A percentile compares a stretch with the other conserved stretches of the same genome.
Conservation (phyloP, 2,329 filamentous ascomycete species). For the Teratosphaeria viscida region DNA sequence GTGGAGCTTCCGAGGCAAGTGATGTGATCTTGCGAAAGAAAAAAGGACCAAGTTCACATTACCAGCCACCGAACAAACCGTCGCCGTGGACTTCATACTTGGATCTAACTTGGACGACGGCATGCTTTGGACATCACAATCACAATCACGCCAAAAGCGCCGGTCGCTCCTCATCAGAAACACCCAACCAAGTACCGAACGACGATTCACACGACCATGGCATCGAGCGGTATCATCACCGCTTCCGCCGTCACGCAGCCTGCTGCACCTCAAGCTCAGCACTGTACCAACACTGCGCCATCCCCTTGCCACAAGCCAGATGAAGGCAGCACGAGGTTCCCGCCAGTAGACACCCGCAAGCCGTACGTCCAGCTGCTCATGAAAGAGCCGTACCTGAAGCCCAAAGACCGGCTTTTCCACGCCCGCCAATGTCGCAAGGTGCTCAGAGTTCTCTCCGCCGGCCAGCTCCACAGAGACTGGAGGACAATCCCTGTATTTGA, state of each 20-base stretch:
- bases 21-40: background rate
- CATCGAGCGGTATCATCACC: background rate
- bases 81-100: background rate
- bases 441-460: background rate
- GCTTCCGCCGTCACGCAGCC: background rate
- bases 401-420: background rate
- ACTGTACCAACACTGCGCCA: background rate
- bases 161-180: background rate
- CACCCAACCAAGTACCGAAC: background rate
- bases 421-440: background rate
- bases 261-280: background rate
- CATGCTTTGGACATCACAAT: background rate
- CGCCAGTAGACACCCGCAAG: background rate
- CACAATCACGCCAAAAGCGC: background rate
- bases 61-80: background rate
- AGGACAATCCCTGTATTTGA: background rate
- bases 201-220: background rate
- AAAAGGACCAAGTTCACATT: background rate
- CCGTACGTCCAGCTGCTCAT: conserved; percentile 5
- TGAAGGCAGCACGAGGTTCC: background rate
- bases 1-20: background rate
- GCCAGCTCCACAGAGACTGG: background rate
- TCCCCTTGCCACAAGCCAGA: background rate
- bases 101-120: background rate
- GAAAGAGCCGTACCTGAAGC: background rate